phyloP scores from a whole-genome alignment of 2,329 filamentous ascomycete species.

The Trichoderma atrobrunneum region DNA sequence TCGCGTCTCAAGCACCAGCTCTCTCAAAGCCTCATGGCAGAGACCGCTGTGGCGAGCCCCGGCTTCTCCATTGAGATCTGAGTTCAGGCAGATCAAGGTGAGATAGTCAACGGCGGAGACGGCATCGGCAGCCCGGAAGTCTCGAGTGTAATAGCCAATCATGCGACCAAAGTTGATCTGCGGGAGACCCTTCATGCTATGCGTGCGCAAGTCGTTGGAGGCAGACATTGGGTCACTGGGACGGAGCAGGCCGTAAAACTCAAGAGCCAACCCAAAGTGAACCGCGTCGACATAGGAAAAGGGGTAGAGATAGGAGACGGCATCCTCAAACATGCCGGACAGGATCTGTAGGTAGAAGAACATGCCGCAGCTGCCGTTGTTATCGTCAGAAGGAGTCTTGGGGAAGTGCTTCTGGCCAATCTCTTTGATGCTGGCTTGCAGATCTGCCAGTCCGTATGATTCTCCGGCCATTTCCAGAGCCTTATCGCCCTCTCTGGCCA shows the following conservation, averaged over 20 bases:
- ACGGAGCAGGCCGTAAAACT: constrained; percentile 84
- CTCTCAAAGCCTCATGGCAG: constrained; percentile 88
- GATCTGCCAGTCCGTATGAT: constrained; percentile 61
- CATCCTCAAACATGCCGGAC: constrained; percentile 90
- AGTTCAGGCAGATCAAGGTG: constrained; percentile 84
- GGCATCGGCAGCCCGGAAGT: constrained; percentile 88
- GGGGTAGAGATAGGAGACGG: constrained; percentile 83
- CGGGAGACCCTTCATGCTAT: constrained; percentile 66
- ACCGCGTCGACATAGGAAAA: constrained; percentile 92
- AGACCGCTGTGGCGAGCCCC: constrained; percentile 75
- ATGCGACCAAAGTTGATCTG: constrained; percentile 95
- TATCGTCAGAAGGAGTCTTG: constrained; percentile 72
- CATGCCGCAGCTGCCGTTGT: constrained; percentile 75
- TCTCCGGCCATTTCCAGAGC: constrained; percentile 63
- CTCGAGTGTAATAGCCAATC: constrained; percentile 90
- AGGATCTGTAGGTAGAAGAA: constrained; percentile 92
- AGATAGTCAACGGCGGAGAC: constrained; percentile 93
- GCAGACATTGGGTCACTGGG: constrained; percentile 76
- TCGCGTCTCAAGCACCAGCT: constrained; percentile 92
- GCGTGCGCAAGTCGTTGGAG: constrained; percentile 65
- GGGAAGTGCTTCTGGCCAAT: constrained; percentile 91
- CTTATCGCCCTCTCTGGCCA: constrained; percentile 63
- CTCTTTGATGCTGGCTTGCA: constrained; percentile 78
- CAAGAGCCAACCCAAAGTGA: constrained; percentile 87
- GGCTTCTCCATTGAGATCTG: constrained; percentile 70